Evolutionary conservation across 148 eudicot genomes (phyloP), one percentile per base, ranked within the genome.

Genomic region (Rhododendron vialii): DNA sequence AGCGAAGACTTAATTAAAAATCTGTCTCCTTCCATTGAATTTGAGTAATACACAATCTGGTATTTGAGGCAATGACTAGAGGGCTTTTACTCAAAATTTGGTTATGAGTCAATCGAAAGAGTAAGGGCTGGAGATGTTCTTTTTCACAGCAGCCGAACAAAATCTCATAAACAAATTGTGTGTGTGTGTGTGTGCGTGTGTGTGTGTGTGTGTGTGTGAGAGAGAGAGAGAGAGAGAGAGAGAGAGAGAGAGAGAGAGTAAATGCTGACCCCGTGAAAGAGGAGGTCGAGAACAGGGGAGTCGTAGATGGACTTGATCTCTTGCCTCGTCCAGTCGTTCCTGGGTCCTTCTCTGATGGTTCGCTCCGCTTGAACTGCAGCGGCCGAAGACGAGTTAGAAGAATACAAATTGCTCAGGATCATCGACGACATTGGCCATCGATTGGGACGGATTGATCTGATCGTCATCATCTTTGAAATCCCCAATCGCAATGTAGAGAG

Each of bases 281-380:
- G 98, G 84, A 96, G 96, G 90, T 96, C 98, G 82, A 96, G 93
- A 84, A 94, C 41, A 30, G 98, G 98, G 43, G 98, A 96, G 91
- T 93, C 91, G 83, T 94, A 96, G 48, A 96, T 81, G 77, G 96
- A 92, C 63, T 92, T 91, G 83, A 94, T 92, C 71, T 96, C 91
- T 3, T 88, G 86, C 79, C 91, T 89, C 26, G 83, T 86, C 98
- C 98, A 96, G 45, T 94, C 94, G 78, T 92, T 73, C 41, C 98
- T 89, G 20, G 95, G 92, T 3, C 98, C 98, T 59, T 92, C 91
- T 77, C 89, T 88, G 22, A 96, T 91, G 53, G 93, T 89, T 89
- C 93, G 87, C 65, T 92, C 94, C 6, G 98, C 98, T 88, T 91
- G 89, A 86, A 91, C 83, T 5, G 98, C 95, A 2, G 98, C 98